phyloP scores from a whole-genome alignment of 169 alveolate genomes.

The Eimeria necatrix region DNA sequence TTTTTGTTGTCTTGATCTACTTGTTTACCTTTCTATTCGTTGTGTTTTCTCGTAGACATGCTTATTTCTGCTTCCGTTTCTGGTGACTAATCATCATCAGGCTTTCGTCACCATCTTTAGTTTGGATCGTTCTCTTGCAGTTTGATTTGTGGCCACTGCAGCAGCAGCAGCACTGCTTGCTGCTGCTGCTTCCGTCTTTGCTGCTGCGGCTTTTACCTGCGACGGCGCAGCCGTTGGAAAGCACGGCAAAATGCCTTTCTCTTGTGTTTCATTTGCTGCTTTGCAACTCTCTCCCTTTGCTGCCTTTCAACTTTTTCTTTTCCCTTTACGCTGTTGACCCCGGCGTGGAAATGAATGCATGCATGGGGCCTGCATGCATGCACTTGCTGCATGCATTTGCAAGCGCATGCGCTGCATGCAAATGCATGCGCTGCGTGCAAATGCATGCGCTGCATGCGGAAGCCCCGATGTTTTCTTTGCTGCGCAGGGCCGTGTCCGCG shows the following conservation, averaged over 20 bases:
- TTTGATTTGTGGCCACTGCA: too few relatives aligned
- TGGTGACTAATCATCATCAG: too few relatives aligned
- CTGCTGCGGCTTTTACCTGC: too few relatives aligned
- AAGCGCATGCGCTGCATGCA: not conserved
- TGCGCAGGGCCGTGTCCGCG: conserved; percentile 84
- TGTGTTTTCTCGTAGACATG: not conserved
- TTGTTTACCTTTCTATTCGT: not conserved
- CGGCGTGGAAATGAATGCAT: not conserved
- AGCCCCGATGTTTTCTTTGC: not conserved
- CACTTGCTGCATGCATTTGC: not conserved
- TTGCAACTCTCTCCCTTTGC: not conserved
- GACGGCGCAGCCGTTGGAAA: too few relatives aligned
- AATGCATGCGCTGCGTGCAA: not conserved
- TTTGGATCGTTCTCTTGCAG: too few relatives aligned
- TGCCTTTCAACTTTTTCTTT: not conserved
- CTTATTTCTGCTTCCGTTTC: not conserved
- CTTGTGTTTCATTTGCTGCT: too few relatives aligned
- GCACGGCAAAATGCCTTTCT: too few relatives aligned
- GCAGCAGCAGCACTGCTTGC: too few relatives aligned
- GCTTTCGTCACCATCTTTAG: too few relatives aligned
- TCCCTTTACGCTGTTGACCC: not conserved
- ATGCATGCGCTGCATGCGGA: not conserved
- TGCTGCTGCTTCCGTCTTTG: too few relatives aligned
- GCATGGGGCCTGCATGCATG: not conserved
- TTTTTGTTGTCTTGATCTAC: too few relatives aligned